These are phyloP conservation scores for Thelonectria olida DNA, from an alignment of 2,329 filamentous ascomycete species.

Conservation along the genomic window DNA sequence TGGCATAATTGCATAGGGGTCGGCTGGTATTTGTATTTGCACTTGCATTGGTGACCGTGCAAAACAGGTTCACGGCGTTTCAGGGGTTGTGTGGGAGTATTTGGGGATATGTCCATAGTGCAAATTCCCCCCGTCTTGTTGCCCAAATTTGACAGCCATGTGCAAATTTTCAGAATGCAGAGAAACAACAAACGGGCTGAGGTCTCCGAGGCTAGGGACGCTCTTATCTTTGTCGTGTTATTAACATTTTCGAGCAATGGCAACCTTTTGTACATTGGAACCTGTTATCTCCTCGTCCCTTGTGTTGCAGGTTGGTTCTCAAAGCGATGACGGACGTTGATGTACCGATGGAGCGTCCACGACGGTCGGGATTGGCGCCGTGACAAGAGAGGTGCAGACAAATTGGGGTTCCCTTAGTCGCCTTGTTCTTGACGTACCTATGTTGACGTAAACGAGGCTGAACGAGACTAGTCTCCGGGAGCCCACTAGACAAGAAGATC, in stretches of 20 bases:
- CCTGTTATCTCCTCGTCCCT: neutral
- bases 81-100: constrained; percentile 29
- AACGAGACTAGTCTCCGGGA: too few species aligned
- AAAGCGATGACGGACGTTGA: constrained; percentile 5
- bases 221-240: constrained; percentile 17
- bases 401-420: too few species aligned
- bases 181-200: constrained; percentile 15
- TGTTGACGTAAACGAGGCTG: too few species aligned
- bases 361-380: neutral
- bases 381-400: too few species aligned
- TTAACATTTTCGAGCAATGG: constrained; percentile 22
- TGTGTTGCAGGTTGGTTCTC: neutral
- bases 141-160: constrained; percentile 19
- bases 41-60: constrained; percentile 42
- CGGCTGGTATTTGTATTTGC: constrained; percentile 41
- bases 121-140: constrained; percentile 12
- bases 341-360: neutral
- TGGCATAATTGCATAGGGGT: constrained; percentile 48
- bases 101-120: constrained; percentile 15
- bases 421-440: too few species aligned
- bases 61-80: constrained; percentile 43
- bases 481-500: too few species aligned
- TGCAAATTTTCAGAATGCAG: constrained; percentile 21
- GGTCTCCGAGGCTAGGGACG: constrained; percentile 3
- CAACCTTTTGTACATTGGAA: constrained; percentile 12